Percentiles rank a stretch among this genome's conserved stretches.
These are phyloP conservation scores for Naganishia kalamii DNA, from an alignment of 768 basidiomycete species.

Conservation along the genomic window DNA sequence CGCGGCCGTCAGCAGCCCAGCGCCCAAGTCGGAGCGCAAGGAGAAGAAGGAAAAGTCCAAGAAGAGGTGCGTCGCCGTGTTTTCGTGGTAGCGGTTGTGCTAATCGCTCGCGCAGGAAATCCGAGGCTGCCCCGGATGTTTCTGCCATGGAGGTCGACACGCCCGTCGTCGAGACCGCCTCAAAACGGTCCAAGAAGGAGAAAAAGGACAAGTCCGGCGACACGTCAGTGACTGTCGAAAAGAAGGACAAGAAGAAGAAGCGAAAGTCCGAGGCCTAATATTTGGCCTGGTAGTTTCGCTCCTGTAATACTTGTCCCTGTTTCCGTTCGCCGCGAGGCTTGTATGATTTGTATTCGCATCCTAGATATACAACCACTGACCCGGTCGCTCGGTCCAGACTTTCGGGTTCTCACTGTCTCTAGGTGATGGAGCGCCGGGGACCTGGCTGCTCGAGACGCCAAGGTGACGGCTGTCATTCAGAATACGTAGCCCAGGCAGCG, in stretches of 20 bases:
- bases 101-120: not conserved
- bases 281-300: not conserved
- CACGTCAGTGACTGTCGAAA: too few relatives aligned
- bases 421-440: conserved; percentile 13
- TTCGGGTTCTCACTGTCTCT: not conserved
- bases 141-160: conserved; percentile 22
- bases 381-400: conserved; percentile 14
- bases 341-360: not conserved
- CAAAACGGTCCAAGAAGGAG: conserved; percentile 28
- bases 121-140: conserved; percentile 13
- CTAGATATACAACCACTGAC: conserved; percentile 19
- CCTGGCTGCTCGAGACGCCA: too few relatives aligned
- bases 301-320: not conserved
- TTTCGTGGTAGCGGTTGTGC: not conserved
- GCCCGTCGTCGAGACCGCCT: conserved; percentile 16
- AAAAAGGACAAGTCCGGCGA: conserved; percentile 25
- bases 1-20: conserved; percentile 19
- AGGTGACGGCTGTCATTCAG: too few relatives aligned
- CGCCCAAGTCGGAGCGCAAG: conserved; percentile 31
- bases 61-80: conserved; percentile 23
- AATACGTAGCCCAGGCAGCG: too few relatives aligned
- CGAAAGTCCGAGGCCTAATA: conserved; percentile 27
- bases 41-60: conserved; percentile 33
- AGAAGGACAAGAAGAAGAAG: conserved; percentile 38
- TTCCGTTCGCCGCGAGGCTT: not conserved